Base-by-base conservation (phyloP, 2,329 filamentous ascomycete species). In the Geosmithia morbida region DNA sequence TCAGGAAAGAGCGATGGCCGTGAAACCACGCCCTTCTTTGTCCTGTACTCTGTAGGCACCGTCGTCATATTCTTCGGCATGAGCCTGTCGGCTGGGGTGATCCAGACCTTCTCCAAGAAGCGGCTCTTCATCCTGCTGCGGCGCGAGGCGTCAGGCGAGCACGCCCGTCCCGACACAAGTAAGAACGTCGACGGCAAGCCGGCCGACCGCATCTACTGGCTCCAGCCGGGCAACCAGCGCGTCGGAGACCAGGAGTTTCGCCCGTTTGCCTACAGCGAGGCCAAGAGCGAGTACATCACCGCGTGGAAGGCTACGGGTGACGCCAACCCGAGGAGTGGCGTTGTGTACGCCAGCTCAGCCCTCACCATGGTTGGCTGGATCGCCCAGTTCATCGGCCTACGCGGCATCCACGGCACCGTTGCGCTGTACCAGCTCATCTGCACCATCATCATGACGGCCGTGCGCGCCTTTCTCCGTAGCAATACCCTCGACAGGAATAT, bases 221-320 rank as follows among this genome's bases (percentile, higher is more conserved):
- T 57, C 6, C 53, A 57, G 26, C 54, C 54, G 1, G 55, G 55
- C 0, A 46, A 45, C 2, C 53, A 56, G 14, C 46, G 49, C n/a
- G 49, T 56, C 3, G 54, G 53, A 5, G 55, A 57, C 37, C 55
- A 57, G 29, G 56, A 37, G 14, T 57, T 57, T 22, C 52, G 54
- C n/a, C 39, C 55, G 2, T 57, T 54, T 44, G 50, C 47, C 4
- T 51, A 52, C 40, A 43, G 49, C 8, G 55, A 57, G 37, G 42
- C 44, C 3, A 43, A 45, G 11, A 41, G 22, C 17, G n/a, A 52
- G n/a, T 18, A 14, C 10, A 13, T 49, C 7, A 33, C 20, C 16
- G 14, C 39, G 17, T 53, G 51, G 49, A 53, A 33, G 19, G 50
- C 49, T 6, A 52, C 51, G 8, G 18, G 41, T 13, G 53, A 51